Percentiles rank a stretch among this genome's conserved stretches.
phyloP scores from a whole-genome alignment of 2,329 filamentous ascomycete species.

The Paraphaeosphaeria sporulosa region DNA sequence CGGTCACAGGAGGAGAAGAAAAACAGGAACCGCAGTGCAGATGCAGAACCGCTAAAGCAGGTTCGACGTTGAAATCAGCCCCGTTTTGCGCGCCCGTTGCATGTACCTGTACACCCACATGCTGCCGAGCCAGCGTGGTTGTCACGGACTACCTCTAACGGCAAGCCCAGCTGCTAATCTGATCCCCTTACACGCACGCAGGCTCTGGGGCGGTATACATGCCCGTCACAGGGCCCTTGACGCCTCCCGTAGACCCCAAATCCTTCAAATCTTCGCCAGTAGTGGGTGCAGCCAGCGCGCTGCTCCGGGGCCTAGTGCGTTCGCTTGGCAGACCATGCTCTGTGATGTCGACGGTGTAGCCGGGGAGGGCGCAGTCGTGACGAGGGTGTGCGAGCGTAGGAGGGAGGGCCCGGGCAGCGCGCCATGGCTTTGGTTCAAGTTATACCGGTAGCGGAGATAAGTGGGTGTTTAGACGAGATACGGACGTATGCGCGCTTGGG shows the following conservation, averaged over 20 bases:
- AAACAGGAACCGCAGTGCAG: too few relatives aligned
- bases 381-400: too few relatives aligned
- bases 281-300: too few relatives aligned
- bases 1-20: too few relatives aligned
- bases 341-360: too few relatives aligned
- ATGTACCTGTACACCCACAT: background rate
- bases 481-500: conserved; percentile 2
- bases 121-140: background rate
- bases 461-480: background rate
- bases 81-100: background rate
- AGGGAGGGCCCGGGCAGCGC: background rate
- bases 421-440: background rate
- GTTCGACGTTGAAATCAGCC: background rate
- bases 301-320: too few relatives aligned
- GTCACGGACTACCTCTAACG: background rate
- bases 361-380: too few relatives aligned
- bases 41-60: background rate
- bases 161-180: background rate
- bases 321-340: too few relatives aligned
- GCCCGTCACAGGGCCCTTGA: background rate
- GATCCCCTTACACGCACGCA: background rate
- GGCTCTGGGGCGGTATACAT: background rate
- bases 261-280: too few relatives aligned
- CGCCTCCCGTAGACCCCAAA: too few relatives aligned
- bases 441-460: background rate